A percentile compares a stretch with the other conserved stretches of the same genome.
Evolutionary conservation across 2,329 filamentous ascomycete species (phyloP).

Genomic region (Sporothrix brunneoviolacea): DNA sequence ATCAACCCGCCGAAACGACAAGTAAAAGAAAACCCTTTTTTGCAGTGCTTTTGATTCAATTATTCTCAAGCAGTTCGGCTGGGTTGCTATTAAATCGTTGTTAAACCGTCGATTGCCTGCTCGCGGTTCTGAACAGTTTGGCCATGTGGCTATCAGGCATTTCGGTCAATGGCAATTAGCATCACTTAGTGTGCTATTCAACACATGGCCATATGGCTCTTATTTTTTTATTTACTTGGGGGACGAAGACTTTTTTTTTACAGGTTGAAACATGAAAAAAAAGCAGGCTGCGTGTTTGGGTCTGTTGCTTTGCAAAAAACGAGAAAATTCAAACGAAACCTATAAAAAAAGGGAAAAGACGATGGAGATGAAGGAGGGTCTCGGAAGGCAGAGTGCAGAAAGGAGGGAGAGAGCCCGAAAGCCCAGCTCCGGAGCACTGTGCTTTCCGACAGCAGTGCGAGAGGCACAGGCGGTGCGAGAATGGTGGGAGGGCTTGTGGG

Average conservation of each 20-base stretch:
- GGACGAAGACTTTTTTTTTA: background rate
- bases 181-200: background rate
- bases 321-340: background rate
- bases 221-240: background rate
- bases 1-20: background rate
- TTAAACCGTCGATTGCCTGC: background rate
- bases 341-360: background rate
- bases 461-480: slow-evolving; percentile 3
- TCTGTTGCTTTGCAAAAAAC: background rate
- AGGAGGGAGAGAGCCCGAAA: too few species aligned
- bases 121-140: too few species aligned
- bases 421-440: background rate
- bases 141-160: background rate
- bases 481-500: slow-evolving; percentile 5
- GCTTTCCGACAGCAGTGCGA: too few species aligned
- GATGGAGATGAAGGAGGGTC: background rate
- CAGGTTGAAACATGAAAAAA: background rate
- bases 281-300: background rate
- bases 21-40: background rate
- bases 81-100: background rate
- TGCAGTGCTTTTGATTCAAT: background rate
- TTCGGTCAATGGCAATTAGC: background rate
- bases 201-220: background rate
- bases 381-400: background rate
- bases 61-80: background rate